Conservation (phyloP, 2,329 filamentous ascomycete species). For the Fusarium subglutinans region DNA sequence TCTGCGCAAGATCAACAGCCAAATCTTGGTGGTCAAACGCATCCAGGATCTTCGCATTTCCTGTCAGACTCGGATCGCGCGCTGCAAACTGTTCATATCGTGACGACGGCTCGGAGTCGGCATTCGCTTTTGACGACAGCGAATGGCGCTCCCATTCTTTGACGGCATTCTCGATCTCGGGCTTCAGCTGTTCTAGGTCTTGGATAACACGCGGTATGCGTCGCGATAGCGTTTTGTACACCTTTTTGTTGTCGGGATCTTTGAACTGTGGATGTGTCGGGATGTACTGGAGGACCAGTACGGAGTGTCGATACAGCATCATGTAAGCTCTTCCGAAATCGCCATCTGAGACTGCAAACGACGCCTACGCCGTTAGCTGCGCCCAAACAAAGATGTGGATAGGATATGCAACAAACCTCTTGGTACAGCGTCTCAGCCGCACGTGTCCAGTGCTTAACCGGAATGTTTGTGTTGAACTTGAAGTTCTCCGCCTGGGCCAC, state of each 20-base stretch:
- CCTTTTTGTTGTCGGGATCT: conserved; percentile 69
- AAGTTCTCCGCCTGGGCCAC: conserved; percentile 79
- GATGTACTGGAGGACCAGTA: conserved; percentile 81
- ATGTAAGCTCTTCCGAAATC: conserved; percentile 91
- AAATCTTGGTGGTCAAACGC: conserved; percentile 77
- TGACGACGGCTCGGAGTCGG: conserved; percentile 36
- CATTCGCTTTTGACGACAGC: conserved; percentile 47
- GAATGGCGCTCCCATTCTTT: conserved; percentile 68
- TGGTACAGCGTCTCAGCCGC: conserved; percentile 82
- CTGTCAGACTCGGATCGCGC: conserved; percentile 69
- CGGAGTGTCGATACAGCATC: conserved; percentile 87
- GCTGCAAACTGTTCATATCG: conserved; percentile 60
- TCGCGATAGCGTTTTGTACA: conserved; percentile 63
- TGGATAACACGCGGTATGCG: conserved; percentile 68
- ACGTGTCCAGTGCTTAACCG: conserved; percentile 82
- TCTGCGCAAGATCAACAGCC: conserved; percentile 78
- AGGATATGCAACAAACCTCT: conserved; percentile 66
- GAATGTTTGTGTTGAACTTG: conserved; percentile 79
- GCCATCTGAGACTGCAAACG: conserved; percentile 84
- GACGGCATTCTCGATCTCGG: conserved; percentile 76
- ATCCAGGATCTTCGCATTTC: conserved; percentile 69
- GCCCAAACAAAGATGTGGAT: neutral
- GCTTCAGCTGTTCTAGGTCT: conserved; percentile 81
- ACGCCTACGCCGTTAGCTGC: conserved; percentile 65
- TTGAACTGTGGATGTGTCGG: conserved; percentile 79